Base-by-base conservation (phyloP, 106 monocot genomes). In the Platanthera guangdongensis region DNA sequence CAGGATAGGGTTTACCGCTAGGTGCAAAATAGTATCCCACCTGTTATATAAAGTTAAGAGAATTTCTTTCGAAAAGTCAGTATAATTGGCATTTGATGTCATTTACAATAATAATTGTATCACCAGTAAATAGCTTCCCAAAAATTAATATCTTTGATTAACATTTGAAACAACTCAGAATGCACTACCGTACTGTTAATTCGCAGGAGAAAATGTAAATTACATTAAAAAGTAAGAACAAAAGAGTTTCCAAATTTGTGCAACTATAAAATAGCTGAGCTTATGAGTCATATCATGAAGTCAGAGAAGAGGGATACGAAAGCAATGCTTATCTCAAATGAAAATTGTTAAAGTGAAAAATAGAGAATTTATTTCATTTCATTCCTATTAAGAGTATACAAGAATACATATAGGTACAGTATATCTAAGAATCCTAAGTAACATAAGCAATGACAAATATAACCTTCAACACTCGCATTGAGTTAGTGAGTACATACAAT, bases 21-120 rank as follows among this genome's bases (percentile, higher is more conserved):
- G 97, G 97, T 50, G 97, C 97, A 90, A 93, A 99, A 81, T 99
- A 99, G 60, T 99, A 99, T 21, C 94, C 97, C 72, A 99, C 97
- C 97, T 99, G 88, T 78, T 78, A 78, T 47, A 80, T 28, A 62
- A 74, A 60, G 8, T 59, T 63, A 67, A 15, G 65, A 39, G 28
- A 32, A 4, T 25, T 3, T 9, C 21, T 63, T 63, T 22, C 5
- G 11, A 32, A 9, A 65, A 65, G 22, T 19, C 11, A 9, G 32
- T 65, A 30, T 10, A 65, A 65, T 32, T 32, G 30, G 65, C 32
- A 32, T 25, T 19, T 65, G 65, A 19, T 32, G 10, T 65, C 32
- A 63, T 63, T 63, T 22, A 3, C 3, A 4, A n/a, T 65, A 25
- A 65, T 65, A 65, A 48, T 14, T 70, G 1, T n/a, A 70, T 70